Percentiles rank a stretch among this genome's conserved stretches.
These are phyloP conservation scores for Pezicula carpinea DNA, from an alignment of 2,329 filamentous ascomycete genomes.

Conservation along the genomic window DNA sequence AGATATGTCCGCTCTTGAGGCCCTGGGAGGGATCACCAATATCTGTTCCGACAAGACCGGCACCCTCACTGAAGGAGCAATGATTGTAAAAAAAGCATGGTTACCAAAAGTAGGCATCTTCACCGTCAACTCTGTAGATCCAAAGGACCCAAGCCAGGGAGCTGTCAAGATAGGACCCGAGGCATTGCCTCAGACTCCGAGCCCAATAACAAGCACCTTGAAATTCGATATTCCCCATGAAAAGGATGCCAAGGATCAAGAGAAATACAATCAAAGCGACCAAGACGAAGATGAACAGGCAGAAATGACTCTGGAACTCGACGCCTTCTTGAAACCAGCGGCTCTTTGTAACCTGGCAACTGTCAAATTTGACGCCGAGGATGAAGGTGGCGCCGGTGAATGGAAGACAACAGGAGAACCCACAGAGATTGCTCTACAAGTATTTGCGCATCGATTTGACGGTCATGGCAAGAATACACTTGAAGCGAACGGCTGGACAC, in stretches of 20 bases:
- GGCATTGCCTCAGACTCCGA: slow-evolving; percentile 23
- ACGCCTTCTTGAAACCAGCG: slow-evolving; percentile 46
- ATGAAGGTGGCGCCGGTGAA: slow-evolving; percentile 32
- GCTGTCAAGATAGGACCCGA: slow-evolving; percentile 32
- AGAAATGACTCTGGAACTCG: slow-evolving; percentile 39
- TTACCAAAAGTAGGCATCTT: slow-evolving; percentile 48
- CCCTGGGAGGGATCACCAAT: slow-evolving; percentile 66
- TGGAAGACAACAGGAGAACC: slow-evolving; percentile 60
- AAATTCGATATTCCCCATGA: slow-evolving; percentile 60
- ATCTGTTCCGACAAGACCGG: slow-evolving; percentile 79
- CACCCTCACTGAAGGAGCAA: slow-evolving; percentile 54
- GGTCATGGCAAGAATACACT: slow-evolving; percentile 38
- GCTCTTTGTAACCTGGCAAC: slow-evolving; percentile 55
- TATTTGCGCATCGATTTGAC: slow-evolving; percentile 58
- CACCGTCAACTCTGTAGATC: slow-evolving; percentile 47
- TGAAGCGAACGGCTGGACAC: slow-evolving; percentile 38
- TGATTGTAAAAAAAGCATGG: slow-evolving; percentile 56
- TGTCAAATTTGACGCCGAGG: slow-evolving; percentile 32
- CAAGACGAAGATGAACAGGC: slow-evolving; percentile 22
- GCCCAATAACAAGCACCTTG: slow-evolving; percentile 55
- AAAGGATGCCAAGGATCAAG: slow-evolving; percentile 23
- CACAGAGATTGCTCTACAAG: slow-evolving; percentile 63
- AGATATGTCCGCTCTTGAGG: slow-evolving; percentile 52
- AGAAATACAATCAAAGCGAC: slow-evolving; percentile 16
- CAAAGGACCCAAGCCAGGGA: slow-evolving; percentile 50